Evolutionary conservation across 176 grass and related monocot genomes (phyloP), one percentile per base, ranked within the genome.

Genomic region (Hyparrhenia diplandra): DNA sequence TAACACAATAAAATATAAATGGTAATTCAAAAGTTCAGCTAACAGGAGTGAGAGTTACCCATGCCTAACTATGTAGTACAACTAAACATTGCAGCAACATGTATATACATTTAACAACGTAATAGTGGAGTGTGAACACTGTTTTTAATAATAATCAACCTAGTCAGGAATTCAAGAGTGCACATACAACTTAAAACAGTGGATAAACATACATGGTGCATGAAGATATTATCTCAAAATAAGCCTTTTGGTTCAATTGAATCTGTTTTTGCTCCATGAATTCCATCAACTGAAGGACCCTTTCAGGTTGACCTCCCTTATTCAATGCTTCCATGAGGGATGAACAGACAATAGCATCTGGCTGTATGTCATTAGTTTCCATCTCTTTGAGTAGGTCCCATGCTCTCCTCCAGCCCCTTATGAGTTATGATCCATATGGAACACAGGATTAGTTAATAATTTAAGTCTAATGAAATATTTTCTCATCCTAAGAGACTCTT

Each of bases 361-460:
- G 92, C 27, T 79, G 63, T 52, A 91, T 84, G 36, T 57, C 81
- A 74, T 79, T 87, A 87, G 61, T 79, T 86, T 92, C 86, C 92
- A 94, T 98, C 75, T 92, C 92, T 68, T 91, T 65, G 55, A 92
- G 91, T 46, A 98, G 74, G 64, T 89, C 88, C 92, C 92, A 94
- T 17, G 84, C 88, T 77, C 79, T 91, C 55, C 73, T 79, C 92
- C 90, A 98, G 58, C 86, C 20, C 85, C 95, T 98, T 82, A 80
- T 85, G 64, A 71, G 81, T 98, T 84, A 80, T 85, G 64, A 71
- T 84, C 52, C 69, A 82, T 45, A 98, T 55, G 27, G 86, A 87
- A 85, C 69, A 74, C 67, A 72, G 35, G 51, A 72, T 85, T 51
- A 86, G 77, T 47, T 70, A 12, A 76, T 69, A 61, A 86, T 73